Percentiles rank a stretch among this genome's conserved stretches.
These are phyloP conservation scores for Mycosarcoma maydis DNA, from an alignment of 1,284 basidiomycete species.

Conservation along the genomic window DNA sequence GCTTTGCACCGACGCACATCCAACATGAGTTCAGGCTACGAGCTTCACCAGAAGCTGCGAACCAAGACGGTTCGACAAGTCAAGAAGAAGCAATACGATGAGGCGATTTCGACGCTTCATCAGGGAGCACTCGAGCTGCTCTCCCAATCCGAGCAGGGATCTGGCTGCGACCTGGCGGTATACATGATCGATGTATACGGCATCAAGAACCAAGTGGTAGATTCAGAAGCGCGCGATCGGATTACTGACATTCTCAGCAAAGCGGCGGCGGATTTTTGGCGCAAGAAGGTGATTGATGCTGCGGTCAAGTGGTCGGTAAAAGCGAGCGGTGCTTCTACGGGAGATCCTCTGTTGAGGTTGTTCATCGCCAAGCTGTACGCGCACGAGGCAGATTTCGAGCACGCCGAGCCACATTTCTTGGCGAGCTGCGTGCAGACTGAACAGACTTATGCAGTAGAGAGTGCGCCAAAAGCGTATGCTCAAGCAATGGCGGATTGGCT, in stretches of 20 bases:
- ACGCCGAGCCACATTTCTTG: slow-evolving; percentile 56
- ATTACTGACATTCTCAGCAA: slow-evolving; percentile 48
- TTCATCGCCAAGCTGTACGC: slow-evolving; percentile 56
- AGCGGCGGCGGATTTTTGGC: slow-evolving; percentile 61
- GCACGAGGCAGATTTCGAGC: slow-evolving; percentile 33
- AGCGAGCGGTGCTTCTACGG: slow-evolving; percentile 38
- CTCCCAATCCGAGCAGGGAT: slow-evolving; percentile 60
- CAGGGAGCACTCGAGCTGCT: slow-evolving; percentile 56
- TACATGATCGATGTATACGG: slow-evolving; percentile 64
- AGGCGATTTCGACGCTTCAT: slow-evolving; percentile 58
- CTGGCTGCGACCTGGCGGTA: slow-evolving; percentile 62
- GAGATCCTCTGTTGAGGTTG: slow-evolving; percentile 56
- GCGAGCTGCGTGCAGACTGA: slow-evolving; percentile 37
- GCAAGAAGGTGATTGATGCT: slow-evolving; percentile 62
- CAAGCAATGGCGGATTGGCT: slow-evolving; percentile 59
- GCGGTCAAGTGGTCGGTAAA: slow-evolving; percentile 61
- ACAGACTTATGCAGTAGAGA: slow-evolving; percentile 30
- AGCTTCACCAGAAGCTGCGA: slow-evolving; percentile 65
- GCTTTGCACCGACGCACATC: too few species aligned
- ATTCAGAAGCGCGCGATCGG: slow-evolving; percentile 45
- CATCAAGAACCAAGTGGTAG: slow-evolving; percentile 37
- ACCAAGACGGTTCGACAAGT: slow-evolving; percentile 64
- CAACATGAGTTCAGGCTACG: slow-evolving; percentile 57
- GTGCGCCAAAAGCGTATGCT: slow-evolving; percentile 46
- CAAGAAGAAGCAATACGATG: slow-evolving; percentile 63